Conservation (phyloP, 106 monocot species). For the Acorus calamus region DNA sequence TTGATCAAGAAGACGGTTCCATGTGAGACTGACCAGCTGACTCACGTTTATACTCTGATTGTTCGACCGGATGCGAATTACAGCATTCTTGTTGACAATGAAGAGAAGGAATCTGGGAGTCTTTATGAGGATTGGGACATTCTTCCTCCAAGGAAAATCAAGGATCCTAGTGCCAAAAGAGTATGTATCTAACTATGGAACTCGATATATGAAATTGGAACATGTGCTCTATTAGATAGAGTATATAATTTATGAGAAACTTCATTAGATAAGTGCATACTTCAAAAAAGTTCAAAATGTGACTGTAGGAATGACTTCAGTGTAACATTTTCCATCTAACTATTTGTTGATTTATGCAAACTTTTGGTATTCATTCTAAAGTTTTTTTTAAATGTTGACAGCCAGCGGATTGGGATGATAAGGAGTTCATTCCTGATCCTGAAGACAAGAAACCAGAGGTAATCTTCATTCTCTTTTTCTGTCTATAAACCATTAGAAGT, state of each 20-base stretch:
- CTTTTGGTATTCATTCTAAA: too few species aligned
- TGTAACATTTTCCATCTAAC: too few species aligned
- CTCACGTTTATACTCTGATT: slow-evolving; percentile 50
- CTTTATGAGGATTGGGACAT: slow-evolving; percentile 43
- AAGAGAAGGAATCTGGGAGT: slow-evolving; percentile 42
- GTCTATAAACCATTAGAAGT: too few species aligned
- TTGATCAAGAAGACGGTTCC: slow-evolving; percentile 47
- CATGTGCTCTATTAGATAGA: too few species aligned
- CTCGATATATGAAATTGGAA: too few species aligned
- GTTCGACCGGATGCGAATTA: slow-evolving; percentile 42
- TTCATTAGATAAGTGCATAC: too few species aligned
- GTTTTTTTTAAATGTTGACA: slow-evolving; percentile 2
- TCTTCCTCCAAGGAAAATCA: slow-evolving; percentile 6
- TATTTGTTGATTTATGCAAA: too few species aligned
- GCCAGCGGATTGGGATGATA: slow-evolving; percentile 73
- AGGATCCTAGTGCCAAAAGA: too few species aligned
- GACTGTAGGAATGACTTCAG: too few species aligned
- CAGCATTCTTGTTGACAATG: slow-evolving; percentile 50
- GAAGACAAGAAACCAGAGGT: slow-evolving; percentile 73
- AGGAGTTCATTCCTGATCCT: slow-evolving; percentile 48
- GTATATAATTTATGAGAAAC: too few species aligned
- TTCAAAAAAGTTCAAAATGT: too few species aligned
- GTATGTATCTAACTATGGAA: too few species aligned
- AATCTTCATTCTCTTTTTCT: neutral
- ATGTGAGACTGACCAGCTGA: slow-evolving; percentile 44